Conservation (phyloP, 2,329 filamentous ascomycete species). For the Cladophialophora psammophila region DNA sequence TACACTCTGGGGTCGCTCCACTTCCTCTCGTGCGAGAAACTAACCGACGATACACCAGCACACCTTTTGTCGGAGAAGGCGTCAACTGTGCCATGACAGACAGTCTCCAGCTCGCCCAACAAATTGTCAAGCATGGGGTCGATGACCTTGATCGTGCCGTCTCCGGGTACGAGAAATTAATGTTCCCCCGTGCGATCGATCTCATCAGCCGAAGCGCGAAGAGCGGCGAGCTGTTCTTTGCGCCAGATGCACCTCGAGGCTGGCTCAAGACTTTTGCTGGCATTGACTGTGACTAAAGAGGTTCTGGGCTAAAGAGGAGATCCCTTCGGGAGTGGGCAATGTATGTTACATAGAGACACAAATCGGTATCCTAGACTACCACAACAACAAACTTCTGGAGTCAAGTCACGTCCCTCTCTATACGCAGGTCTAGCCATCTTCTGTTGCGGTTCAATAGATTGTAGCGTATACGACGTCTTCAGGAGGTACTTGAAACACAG, state of each 20-base stretch:
- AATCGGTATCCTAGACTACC: no score
- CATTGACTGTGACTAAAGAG: constrained; percentile 7
- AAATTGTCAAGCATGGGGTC: constrained; percentile 20
- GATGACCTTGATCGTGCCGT: constrained; percentile 36
- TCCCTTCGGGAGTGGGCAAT: background rate
- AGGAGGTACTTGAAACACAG: no score
- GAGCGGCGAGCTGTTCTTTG: constrained; percentile 22
- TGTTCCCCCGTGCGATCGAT: constrained; percentile 36
- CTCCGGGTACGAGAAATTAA: constrained; percentile 37
- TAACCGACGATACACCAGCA: constrained; percentile 27
- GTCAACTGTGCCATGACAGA: constrained; percentile 43
- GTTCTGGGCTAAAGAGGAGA: background rate
- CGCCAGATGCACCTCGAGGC: constrained; percentile 16
- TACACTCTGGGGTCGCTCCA: background rate
- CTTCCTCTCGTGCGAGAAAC: background rate
- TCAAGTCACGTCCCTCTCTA: no score
- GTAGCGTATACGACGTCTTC: no score
- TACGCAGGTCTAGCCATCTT: no score
- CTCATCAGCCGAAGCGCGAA: constrained; percentile 19
- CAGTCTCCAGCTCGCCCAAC: constrained; percentile 35
- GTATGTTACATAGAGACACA: background rate
- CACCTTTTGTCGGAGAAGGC: constrained; percentile 39
- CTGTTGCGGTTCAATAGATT: no score
- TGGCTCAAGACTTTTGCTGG: constrained; percentile 19
- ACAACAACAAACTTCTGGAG: no score